Base-by-base conservation (phyloP, 1,284 basidiomycete genomes). In the Earliella scabrosa region DNA sequence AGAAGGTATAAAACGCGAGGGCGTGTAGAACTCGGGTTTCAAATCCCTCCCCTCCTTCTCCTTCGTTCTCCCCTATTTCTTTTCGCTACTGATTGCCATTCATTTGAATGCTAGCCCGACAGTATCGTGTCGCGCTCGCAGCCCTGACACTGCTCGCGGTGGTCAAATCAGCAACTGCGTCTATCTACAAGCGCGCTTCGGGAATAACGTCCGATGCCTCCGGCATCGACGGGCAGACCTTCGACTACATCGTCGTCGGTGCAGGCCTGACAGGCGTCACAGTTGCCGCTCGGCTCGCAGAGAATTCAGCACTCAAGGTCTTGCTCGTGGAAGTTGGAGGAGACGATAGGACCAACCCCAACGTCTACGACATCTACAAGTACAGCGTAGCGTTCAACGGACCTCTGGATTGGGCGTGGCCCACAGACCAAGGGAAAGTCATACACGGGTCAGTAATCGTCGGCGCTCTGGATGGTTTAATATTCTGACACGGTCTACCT, bases 161-260 rank as follows among this genome's bases (percentile, higher is more conserved):
- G 5, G 34, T 20, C 35, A 29, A 39, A 7, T 24, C 45, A 14
- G 53, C 50, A 0, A 23, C 23, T 10, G 41, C 46, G 4, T 18
- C 10, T 2, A 27, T 26, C 20, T 53, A 59, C 18, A 55, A 50
- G 16, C 54, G 54, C 14, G 50, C 56, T 3, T 39, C 56, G 7
- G 60, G 58, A 1, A 40, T 62, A 29, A 59, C 55, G 1, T 52
- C 21, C 31, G 57, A 59, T 20, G 5, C 52, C 0, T 47, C 24
- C 21, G 35, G 27, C 1, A 47, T 51, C 23, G 43, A 43, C 27
- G 57, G 57, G 11, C 50, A 76, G 53, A 77, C 80, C 0, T 88
- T 79, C 65, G 87, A 89, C 74, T 89, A 89, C 66, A 83, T 89
- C 60, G 77, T 89, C 48, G 80, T 86, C 5, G 87, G 87, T 3